Evolutionary conservation across 1,284 basidiomycete genomes (phyloP), one percentile per base, ranked within the genome.

Genomic region (Ceratobasidium sp.): DNA sequence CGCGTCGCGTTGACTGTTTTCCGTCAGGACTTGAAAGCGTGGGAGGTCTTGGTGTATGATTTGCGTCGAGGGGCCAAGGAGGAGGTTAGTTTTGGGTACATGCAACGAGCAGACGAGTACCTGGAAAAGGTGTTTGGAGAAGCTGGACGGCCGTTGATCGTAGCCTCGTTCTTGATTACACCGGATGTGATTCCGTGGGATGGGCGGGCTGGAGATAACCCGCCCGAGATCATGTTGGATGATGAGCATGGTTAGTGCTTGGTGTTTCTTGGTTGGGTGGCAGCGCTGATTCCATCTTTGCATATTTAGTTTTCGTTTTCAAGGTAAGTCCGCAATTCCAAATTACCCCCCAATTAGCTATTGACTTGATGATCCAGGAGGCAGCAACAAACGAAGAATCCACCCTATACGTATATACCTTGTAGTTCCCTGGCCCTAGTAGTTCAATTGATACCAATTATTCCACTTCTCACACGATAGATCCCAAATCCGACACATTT

Each of bases 161-260:
- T 25, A 12, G 25, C 50, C 7, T 45, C 52, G 31, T 32, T 55
- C 17, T 15, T 42, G 17, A 27, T 68, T 27, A 12, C 64, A 15
- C 1, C 20, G 22, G 35, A 58, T 43, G 32, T 25, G 1, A 13
- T n/a, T 6, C 12, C 12, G 31, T 15, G 8, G 35, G 12, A 40
- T 2, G 25, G 17, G 22, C 34, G 31, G 10, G 10, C 22, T 8
- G 15, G n/a, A 4, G 29, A 45, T 1, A 34, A 54, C 7, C 3
- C 25, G 25, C 64, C 53, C 7, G 29, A 45, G 8, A 13, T 68
- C 1, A 54, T 54, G 64, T 13, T 68, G 15, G 64, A 68, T 32
- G 64, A 68, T 20, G 64, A 68, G 22, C 64, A 54, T 25, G 40
- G 64, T 68, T 27, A 67, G 62, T 32, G n/a, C n/a, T n/a, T n/a